Base-by-base conservation (phyloP, 1,284 basidiomycete species). In the Puccinia novopanici region DNA sequence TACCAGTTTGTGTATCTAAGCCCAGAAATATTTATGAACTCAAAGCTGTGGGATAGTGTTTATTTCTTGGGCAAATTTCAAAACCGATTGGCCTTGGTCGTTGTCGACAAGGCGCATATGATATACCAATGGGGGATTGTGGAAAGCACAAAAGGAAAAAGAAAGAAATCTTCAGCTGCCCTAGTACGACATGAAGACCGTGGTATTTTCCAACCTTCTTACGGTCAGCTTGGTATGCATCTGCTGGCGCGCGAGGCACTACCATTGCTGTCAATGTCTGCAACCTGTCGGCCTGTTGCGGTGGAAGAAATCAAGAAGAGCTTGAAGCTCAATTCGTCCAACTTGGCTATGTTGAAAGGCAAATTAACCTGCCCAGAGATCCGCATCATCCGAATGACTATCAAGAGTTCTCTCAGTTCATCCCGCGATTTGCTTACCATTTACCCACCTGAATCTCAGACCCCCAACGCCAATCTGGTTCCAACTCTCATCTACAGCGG, bases 111-210 rank as follows among this genome's bases (percentile, higher is more conserved):
- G 24, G 52, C 72, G 12, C 54, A 74, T 24, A 57, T 37, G 52
- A 59, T 74, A n/a, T 74, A 74, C 54, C 27, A 37, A 12, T 74
- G 72, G 72, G 72, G 72, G 0, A 30, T 74, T 17, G 48, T 57
- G 4, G 54, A 13, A 24, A 59, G 54, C 30, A 50, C 50, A 6
- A 27, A 74, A 17, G 45, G 24, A 8, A 67, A 67, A n/a, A n/a
- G 27, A 17, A 2, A 30, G 30, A 17, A 30, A 48, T 30, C 1
- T 13, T 68, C 30, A 42, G n/a, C 22, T 2, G 48, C 24, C 22
- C 22, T 34, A 42, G 9, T 3, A 27, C 12, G 40, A 63, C 10
- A 34, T n/a, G 13, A 63, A 22, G 61, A 63, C 22, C 30, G 13
- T 5, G 61, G 61, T 15, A 42, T 68, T 10, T 68, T 68, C 34